These are phyloP conservation scores for Blastobotrys raffinosifermentans DNA, from an alignment of 1,139 yeast species.

Conservation along the genomic window DNA sequence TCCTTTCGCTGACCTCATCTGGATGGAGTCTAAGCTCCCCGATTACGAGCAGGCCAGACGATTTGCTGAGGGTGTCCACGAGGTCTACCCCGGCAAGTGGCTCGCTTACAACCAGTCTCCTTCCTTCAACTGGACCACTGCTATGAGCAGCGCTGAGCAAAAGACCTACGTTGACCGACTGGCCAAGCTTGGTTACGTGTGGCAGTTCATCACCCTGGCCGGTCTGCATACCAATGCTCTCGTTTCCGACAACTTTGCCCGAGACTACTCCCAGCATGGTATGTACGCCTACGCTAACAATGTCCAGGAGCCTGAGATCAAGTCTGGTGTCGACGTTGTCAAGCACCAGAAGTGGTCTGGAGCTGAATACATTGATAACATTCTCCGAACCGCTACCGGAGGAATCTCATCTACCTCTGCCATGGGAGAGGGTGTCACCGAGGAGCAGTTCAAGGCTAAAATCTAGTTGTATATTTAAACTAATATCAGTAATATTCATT, in stretches of 20 bases:
- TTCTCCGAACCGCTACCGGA: slow-evolving; percentile 86
- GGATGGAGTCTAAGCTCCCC: slow-evolving; percentile 99
- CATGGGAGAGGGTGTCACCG: slow-evolving; percentile 98
- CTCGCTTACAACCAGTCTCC: slow-evolving; percentile 94
- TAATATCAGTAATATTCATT: too few relatives aligned
- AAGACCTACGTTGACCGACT: slow-evolving; percentile 84
- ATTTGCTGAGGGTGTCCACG: slow-evolving; percentile 86
- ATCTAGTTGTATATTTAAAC: slow-evolving; percentile 10
- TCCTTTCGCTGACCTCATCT: slow-evolving; percentile 90
- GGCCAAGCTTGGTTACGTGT: slow-evolving; percentile 85
- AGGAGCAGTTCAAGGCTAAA: slow-evolving; percentile 73
- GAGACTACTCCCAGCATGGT: slow-evolving; percentile 72
- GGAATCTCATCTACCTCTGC: slow-evolving; percentile 96
- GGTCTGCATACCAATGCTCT: slow-evolving; percentile 96
- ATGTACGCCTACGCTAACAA: slow-evolving; percentile 92
- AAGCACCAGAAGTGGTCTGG: slow-evolving; percentile 99
- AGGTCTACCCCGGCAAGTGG: slow-evolving; percentile 84
- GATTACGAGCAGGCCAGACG: slow-evolving; percentile 91
- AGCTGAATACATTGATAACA: slow-evolving; percentile 91
- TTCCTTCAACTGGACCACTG: slow-evolving; percentile 96
- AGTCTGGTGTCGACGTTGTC: slow-evolving; percentile 86
- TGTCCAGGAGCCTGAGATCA: slow-evolving; percentile 86
- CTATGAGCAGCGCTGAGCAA: slow-evolving; percentile 84
- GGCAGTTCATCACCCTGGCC: slow-evolving; percentile 98
- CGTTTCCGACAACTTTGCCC: slow-evolving; percentile 81